Evolutionary conservation across 345 rosid genomes (phyloP), one percentile per base, ranked within the genome.

Genomic region (Lepidium didymum): DNA sequence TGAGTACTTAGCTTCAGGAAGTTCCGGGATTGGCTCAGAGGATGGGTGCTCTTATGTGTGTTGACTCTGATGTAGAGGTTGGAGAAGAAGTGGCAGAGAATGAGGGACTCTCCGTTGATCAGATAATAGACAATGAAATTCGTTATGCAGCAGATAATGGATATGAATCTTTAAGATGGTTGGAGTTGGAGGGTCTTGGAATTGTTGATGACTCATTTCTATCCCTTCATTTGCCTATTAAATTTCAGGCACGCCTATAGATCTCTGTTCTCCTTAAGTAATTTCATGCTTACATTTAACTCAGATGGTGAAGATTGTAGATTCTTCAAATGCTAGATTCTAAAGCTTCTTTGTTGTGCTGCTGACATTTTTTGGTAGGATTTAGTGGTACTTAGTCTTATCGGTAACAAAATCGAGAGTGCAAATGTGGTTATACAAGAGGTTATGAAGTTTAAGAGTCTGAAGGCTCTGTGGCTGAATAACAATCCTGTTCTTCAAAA

Each of bases 31-130:
- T 90, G 75, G 98, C 92, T 62, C 76, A 84, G 86, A 84, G 97
- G 79, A 90, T 93, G 98, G 96, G 85, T 72, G 71, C 94, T 42
- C 70, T 90, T 67, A 93, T 93, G 96, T 86, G 98, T 79, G 85
- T 93, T 25, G 89, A 85, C 67, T 53, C 60, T 44, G 86, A 81
- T 67, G 38, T 73, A 13, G 66, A 75, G 33, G 71, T 16, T 11
- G 68, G 13, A 56, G 87, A 69, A 68, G 76, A 67, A 9, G 76
- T 37, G 2, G 16, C 8, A n/a, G 83, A 72, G 27, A 64, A 64
- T 27, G 73, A 65, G 37, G 75, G 79, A 70, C 67, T 74, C 69
- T 70, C 80, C 52, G 76, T 78, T 45, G 67, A 76, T 57, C 88
- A 85, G 69, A 67, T 81, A 7, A 53, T 88, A 33, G 82, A 79